phyloP scores from a whole-genome alignment of 305 asterid species.

The Euphrasia arctica region DNA sequence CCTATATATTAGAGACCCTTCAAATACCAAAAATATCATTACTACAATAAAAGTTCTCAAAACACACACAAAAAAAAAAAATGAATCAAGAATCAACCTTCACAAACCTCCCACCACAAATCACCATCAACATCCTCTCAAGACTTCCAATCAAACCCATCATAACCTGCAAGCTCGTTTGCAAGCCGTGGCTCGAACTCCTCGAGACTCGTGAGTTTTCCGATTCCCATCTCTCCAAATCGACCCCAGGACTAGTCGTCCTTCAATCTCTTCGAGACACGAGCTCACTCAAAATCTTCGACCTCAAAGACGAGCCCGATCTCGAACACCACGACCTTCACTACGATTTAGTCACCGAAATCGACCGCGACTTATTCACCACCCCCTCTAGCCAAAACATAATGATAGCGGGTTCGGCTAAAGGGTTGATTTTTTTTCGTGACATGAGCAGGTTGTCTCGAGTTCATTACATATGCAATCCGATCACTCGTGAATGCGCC shows the following conservation, averaged over 20 bases:
- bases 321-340: slow-evolving; percentile 26
- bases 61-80: not conserved
- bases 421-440: slow-evolving; percentile 38
- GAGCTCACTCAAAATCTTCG: slow-evolving; percentile 7
- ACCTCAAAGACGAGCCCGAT: slow-evolving; percentile 30
- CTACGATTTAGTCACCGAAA: slow-evolving; percentile 14
- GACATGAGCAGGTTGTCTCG: not conserved
- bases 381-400: not conserved
- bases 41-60: not conserved
- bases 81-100: slow-evolving; percentile 26
- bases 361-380: slow-evolving; percentile 10
- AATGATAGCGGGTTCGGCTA: slow-evolving; percentile 26
- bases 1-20: not conserved
- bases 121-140: slow-evolving; percentile 35
- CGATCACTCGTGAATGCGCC: slow-evolving; percentile 36
- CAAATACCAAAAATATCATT: not conserved
- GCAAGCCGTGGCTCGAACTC: slow-evolving; percentile 36
- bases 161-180: slow-evolving; percentile 34
- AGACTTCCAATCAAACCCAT: slow-evolving; percentile 35
- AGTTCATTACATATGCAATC: slow-evolving; percentile 39
- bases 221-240: slow-evolving; percentile 29
- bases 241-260: slow-evolving; percentile 29
- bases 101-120: slow-evolving; percentile 35
- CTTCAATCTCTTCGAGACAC: not conserved
- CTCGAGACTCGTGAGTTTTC: slow-evolving; percentile 33